A percentile compares a stretch with the other conserved stretches of the same genome.
phyloP scores from a whole-genome alignment of 2,329 filamentous ascomycete species.

The Diaporthe capsici region DNA sequence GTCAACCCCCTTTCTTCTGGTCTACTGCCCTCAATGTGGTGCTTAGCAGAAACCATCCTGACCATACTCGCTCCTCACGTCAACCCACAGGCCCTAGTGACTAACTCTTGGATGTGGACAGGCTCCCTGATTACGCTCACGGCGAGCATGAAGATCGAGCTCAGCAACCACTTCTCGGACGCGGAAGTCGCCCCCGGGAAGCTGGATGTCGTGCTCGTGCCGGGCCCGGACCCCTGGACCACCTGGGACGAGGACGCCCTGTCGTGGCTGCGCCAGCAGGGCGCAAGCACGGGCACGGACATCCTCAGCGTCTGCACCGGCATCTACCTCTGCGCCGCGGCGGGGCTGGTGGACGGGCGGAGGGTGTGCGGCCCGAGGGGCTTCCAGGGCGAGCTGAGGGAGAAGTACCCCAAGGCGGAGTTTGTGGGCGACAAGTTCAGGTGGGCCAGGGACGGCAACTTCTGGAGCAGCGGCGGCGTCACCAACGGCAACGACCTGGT shows the following conservation, averaged over 20 bases:
- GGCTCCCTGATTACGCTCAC: slow-evolving; percentile 58
- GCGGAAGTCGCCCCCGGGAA: slow-evolving; percentile 63
- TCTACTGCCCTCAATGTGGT: neutral
- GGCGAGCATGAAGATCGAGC: slow-evolving; percentile 53
- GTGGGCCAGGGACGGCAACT: slow-evolving; percentile 66
- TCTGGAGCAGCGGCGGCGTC: slow-evolving; percentile 69
- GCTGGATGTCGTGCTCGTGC: slow-evolving; percentile 65
- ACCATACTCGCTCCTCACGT: neutral
- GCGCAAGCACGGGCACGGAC: slow-evolving; percentile 56
- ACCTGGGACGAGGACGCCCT: slow-evolving; percentile 52
- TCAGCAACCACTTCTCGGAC: slow-evolving; percentile 61
- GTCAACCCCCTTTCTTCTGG: neutral
- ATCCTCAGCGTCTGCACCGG: slow-evolving; percentile 68
- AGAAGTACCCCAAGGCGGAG: slow-evolving; percentile 52
- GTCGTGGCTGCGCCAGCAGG: slow-evolving; percentile 61
- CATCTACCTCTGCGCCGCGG: slow-evolving; percentile 61
- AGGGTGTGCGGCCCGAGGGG: slow-evolving; percentile 62
- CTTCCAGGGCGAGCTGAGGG: slow-evolving; percentile 56
- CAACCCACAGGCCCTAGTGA: neutral
- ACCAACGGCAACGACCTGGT: slow-evolving; percentile 71
- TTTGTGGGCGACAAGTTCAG: slow-evolving; percentile 62
- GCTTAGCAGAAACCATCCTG: neutral
- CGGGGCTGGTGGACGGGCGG: slow-evolving; percentile 62
- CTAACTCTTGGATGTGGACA: slow-evolving; percentile 27
- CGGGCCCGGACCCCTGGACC: slow-evolving; percentile 61